Conservation (phyloP, 2,329 filamentous ascomycete genomes). For the Tolypocladium pustulatum region DNA sequence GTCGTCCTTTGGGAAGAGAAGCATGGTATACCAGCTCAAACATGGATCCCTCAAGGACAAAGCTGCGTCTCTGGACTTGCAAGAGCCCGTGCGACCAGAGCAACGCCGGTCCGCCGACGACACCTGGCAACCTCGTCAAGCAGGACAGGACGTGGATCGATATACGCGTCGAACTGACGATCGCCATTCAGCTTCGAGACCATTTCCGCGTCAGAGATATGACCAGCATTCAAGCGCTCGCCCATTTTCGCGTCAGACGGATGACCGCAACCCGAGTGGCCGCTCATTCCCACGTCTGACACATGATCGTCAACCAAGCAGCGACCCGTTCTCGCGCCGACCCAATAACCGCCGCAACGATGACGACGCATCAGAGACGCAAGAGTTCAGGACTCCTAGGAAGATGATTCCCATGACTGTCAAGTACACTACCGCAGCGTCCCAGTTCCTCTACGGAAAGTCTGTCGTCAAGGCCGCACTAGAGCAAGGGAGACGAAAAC, state of each 20-base stretch:
- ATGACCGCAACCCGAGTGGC: not conserved
- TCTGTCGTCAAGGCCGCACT: constrained; percentile 75
- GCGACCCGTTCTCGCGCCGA: not conserved
- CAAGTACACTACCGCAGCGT: constrained; percentile 69
- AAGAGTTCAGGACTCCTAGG: constrained; percentile 9
- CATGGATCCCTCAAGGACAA: constrained; percentile 26
- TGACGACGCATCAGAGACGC: not conserved
- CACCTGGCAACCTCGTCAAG: not conserved
- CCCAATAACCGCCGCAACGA: not conserved
- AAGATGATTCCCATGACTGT: constrained; percentile 26
- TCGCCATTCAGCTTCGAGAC: not conserved
- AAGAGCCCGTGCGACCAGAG: constrained; percentile 13
- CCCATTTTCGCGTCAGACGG: not conserved
- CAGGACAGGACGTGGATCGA: not conserved
- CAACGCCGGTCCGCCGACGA: not conserved
- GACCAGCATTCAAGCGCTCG: not conserved
- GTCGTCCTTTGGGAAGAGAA: constrained; percentile 40
- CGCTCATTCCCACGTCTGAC: not conserved
- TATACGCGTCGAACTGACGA: not conserved
- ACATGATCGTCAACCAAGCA: not conserved
- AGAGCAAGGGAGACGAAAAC: constrained; percentile 50
- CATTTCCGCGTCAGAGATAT: not conserved
- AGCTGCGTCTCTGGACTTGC: constrained; percentile 12
- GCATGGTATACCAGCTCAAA: constrained; percentile 44
- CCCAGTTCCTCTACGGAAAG: constrained; percentile 82